These are phyloP conservation scores for Colletotrichum filicis DNA, from an alignment of 2,329 filamentous ascomycete species.

Conservation along the genomic window DNA sequence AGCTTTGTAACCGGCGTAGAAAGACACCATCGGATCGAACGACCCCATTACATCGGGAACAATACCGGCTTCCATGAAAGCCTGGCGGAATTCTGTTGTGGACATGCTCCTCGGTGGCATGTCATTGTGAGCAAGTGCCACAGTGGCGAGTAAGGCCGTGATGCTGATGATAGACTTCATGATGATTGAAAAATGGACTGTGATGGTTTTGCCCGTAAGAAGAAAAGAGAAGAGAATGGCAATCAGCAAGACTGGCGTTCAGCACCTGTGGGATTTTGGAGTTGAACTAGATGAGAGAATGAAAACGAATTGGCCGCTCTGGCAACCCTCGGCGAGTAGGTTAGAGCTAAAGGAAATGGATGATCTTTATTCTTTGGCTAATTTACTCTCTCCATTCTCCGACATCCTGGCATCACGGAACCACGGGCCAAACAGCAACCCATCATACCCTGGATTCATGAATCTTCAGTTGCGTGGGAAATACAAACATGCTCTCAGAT, in stretches of 20 bases:
- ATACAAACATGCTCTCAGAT: slow-evolving; percentile 9
- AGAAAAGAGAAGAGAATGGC: neutral
- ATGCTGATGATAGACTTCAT: slow-evolving; percentile 22
- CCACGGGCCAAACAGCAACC: neutral
- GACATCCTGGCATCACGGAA: slow-evolving; percentile 1
- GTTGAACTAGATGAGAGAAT: too few species aligned
- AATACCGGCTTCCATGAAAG: slow-evolving; percentile 40
- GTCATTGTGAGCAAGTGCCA: slow-evolving; percentile 13
- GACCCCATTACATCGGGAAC: slow-evolving; percentile 43
- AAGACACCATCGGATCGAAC: slow-evolving; percentile 41
- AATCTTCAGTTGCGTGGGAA: neutral
- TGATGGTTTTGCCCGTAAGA: neutral
- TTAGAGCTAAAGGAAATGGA: neutral
- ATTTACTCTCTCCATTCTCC: neutral
- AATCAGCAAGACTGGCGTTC: neutral
- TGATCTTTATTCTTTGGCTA: slow-evolving; percentile 9
- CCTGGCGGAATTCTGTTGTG: slow-evolving; percentile 40
- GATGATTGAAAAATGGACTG: neutral
- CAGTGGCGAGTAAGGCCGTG: slow-evolving; percentile 4
- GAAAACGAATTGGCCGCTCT: neutral
- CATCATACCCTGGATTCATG: neutral
- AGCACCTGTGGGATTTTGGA: neutral
- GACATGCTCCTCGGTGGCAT: slow-evolving; percentile 36
- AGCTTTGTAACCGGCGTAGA: slow-evolving; percentile 40
- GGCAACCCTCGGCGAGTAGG: neutral